phyloP scores from a whole-genome alignment of 2,329 filamentous ascomycete species.

The Apiospora kogelbergensis region DNA sequence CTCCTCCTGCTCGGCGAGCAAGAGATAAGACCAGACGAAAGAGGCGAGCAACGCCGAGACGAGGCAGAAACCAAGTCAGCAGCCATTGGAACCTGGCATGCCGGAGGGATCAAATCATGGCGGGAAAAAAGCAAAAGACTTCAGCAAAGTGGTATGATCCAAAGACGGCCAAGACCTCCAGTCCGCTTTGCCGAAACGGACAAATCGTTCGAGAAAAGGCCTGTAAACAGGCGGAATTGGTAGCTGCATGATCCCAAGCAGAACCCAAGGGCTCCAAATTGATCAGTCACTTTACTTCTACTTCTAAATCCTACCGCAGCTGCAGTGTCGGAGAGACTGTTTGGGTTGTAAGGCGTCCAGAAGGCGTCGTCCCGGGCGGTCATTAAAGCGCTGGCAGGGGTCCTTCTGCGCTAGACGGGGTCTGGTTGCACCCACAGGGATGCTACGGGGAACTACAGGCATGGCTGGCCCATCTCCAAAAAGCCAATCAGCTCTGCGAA shows the following conservation, averaged over 20 bases:
- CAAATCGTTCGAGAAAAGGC: neutral
- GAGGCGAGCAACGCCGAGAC: neutral
- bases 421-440: neutral
- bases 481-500: neutral
- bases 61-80: neutral
- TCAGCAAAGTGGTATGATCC: neutral
- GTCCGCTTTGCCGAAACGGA: neutral
- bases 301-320: too few species aligned
- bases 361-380: too few species aligned
- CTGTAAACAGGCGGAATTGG: neutral
- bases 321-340: neutral
- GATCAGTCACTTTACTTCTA: constrained; percentile 2
- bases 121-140: neutral
- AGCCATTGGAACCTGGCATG: neutral
- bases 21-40: neutral
- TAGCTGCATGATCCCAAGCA: neutral
- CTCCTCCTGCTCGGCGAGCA: neutral
- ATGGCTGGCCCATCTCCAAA: neutral
- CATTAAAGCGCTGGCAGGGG: neutral
- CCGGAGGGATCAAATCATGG: neutral
- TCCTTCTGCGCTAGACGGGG: neutral
- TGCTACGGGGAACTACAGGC: neutral
- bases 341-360: neutral
- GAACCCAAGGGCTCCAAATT: neutral
- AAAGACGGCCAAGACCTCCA: neutral